Conservation (phyloP, 192 early-diverging fungal species). For the Entomortierella chlamydospora region DNA sequence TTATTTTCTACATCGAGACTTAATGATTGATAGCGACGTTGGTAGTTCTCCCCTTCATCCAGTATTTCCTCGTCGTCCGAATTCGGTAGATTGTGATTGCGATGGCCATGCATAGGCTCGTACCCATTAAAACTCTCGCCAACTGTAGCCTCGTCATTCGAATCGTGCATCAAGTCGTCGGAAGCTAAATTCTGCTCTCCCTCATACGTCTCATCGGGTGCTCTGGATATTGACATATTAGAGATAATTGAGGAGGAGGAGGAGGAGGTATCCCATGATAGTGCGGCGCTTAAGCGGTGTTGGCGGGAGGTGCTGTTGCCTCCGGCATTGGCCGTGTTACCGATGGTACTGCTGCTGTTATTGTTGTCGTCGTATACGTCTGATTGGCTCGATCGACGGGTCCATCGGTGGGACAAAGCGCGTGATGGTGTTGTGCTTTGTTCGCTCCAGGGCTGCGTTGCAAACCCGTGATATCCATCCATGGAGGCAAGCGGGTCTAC, state of each 20-base stretch:
- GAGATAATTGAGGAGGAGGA: not conserved
- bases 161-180: slow-evolving; percentile 1
- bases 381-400: slow-evolving; percentile 43
- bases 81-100: not conserved
- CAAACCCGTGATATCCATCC: slow-evolving; percentile 54
- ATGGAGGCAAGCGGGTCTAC: slow-evolving; percentile 24
- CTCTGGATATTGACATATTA: not conserved
- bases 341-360: not conserved
- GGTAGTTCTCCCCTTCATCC: slow-evolving; percentile 8
- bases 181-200: not conserved
- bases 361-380: slow-evolving; percentile 11
- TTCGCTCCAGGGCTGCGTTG: slow-evolving; percentile 50
- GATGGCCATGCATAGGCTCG: slow-evolving; percentile 3
- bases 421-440: slow-evolving; percentile 45
- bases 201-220: not conserved
- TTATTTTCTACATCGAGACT: slow-evolving; percentile 1
- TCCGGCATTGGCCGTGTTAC: not conserved
- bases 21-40: not conserved
- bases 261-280: not conserved
- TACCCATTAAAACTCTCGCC: slow-evolving; percentile 3
- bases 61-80: slow-evolving; percentile 17
- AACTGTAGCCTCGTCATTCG: slow-evolving; percentile 3
- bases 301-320: not conserved
- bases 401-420: slow-evolving; percentile 46
- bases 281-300: not conserved